Conservation (phyloP, 805 yeast genomes). For the Jamesozyma jinghongensis region DNA sequence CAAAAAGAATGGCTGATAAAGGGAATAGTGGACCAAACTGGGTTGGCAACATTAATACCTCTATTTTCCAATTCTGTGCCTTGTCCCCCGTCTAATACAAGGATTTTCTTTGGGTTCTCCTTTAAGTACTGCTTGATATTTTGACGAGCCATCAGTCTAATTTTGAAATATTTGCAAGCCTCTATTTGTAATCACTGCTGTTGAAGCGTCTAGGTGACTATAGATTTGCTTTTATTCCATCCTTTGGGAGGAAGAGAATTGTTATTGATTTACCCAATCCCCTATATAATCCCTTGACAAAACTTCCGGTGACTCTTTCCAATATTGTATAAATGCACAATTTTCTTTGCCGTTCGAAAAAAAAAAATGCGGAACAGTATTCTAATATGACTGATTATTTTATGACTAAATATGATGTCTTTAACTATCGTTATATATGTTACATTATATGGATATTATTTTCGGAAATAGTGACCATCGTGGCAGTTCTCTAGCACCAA, state of each 20-base stretch:
- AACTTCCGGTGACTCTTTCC: not conserved
- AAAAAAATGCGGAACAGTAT: too few species aligned
- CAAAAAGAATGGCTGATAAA: slow-evolving; percentile 29
- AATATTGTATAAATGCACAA: too few species aligned
- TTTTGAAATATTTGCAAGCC: not conserved
- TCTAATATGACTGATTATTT: too few species aligned
- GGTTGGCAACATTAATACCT: slow-evolving; percentile 37
- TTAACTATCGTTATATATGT: too few species aligned
- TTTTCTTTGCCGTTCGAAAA: too few species aligned
- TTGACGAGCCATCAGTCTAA: slow-evolving; percentile 2
- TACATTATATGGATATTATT: too few species aligned
- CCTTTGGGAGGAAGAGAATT: not conserved
- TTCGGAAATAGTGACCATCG: too few species aligned
- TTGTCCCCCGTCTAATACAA: slow-evolving; percentile 52
- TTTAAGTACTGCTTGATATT: slow-evolving; percentile 4
- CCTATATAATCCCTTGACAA: not conserved
- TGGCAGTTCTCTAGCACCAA: too few species aligned
- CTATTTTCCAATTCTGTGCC: slow-evolving; percentile 53
- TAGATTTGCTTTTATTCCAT: not conserved
- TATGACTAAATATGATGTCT: too few species aligned
- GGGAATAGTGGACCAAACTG: slow-evolving; percentile 55
- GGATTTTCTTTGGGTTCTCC: slow-evolving; percentile 9
- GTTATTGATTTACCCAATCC: too few species aligned
- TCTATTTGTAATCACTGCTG: not conserved
- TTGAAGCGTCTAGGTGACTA: not conserved